Conservation (phyloP, 1,139 yeast genomes). For the Magnusiomyces sp. region DNA sequence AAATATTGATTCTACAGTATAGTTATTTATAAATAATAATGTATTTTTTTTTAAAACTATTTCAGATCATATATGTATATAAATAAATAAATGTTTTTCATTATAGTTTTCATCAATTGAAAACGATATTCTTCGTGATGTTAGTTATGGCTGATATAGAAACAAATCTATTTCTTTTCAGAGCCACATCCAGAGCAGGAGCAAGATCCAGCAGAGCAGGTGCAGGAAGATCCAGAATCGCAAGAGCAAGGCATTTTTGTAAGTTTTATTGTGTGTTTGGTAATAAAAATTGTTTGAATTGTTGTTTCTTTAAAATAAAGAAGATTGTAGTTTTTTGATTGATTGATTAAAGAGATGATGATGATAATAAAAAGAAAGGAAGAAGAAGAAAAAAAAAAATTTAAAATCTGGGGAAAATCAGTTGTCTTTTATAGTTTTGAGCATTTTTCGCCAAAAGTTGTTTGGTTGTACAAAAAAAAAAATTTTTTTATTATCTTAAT, state of each 20-base stretch:
- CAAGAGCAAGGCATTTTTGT: slow-evolving; percentile 4
- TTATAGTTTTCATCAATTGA: too few relatives aligned
- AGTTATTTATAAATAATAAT: too few relatives aligned
- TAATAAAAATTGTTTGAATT: neutral
- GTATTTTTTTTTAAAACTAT: too few relatives aligned
- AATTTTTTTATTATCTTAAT: too few relatives aligned
- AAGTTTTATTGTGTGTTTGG: neutral
- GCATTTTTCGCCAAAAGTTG: neutral
- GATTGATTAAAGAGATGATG: neutral
- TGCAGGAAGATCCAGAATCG: neutral
- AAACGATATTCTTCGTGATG: too few relatives aligned
- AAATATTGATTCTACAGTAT: too few relatives aligned
- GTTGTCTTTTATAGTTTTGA: neutral
- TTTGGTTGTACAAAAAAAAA: neutral
- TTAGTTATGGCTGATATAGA: too few relatives aligned
- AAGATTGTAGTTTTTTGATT: neutral
- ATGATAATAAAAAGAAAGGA: neutral
- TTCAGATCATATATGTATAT: too few relatives aligned
- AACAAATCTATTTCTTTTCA: neutral
- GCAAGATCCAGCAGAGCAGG: neutral
- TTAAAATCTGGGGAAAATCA: neutral
- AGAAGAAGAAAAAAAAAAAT: neutral
- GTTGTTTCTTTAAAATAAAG: neutral
- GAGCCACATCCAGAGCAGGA: slow-evolving; percentile 1
- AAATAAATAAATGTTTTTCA: too few relatives aligned